Evolutionary conservation across 2,329 filamentous ascomycete species (phyloP).

Genomic region (Mycosphaerella sp.): DNA sequence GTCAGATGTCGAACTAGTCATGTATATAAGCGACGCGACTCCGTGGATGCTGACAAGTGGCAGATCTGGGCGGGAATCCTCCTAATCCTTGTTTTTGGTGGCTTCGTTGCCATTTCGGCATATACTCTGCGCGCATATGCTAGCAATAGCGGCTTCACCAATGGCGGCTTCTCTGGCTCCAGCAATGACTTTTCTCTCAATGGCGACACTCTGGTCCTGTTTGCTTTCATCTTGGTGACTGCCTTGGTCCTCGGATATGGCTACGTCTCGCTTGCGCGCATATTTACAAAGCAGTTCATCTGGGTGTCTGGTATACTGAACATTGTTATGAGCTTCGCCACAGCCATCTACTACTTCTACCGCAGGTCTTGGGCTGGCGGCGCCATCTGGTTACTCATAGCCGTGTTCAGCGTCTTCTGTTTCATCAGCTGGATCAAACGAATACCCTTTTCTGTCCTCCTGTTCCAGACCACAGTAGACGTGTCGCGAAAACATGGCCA

Average conservation of each 20-base stretch:
- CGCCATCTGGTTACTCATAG: slow-evolving; percentile 79
- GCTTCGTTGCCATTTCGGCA: slow-evolving; percentile 70
- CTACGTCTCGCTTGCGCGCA: slow-evolving; percentile 58
- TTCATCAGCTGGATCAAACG: slow-evolving; percentile 85
- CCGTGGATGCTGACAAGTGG: not conserved
- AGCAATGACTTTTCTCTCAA: slow-evolving; percentile 63
- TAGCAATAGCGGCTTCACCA: slow-evolving; percentile 53
- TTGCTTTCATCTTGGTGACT: slow-evolving; percentile 68
- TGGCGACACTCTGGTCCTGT: slow-evolving; percentile 80
- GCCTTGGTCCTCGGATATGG: slow-evolving; percentile 68
- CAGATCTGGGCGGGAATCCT: slow-evolving; percentile 73
- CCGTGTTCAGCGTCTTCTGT: slow-evolving; percentile 70
- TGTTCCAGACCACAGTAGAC: slow-evolving; percentile 81
- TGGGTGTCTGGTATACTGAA: slow-evolving; percentile 90
- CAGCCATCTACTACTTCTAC: slow-evolving; percentile 77
- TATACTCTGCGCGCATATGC: slow-evolving; percentile 71
- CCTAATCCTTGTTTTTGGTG: slow-evolving; percentile 63
- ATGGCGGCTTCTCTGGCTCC: slow-evolving; percentile 64
- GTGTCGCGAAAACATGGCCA: slow-evolving; percentile 79
- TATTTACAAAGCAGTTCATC: slow-evolving; percentile 74
- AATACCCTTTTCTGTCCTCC: slow-evolving; percentile 85
- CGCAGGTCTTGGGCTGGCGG: slow-evolving; percentile 73
- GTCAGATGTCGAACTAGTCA: not conserved
- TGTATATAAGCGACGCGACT: not conserved
- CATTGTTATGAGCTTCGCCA: slow-evolving; percentile 75